Evolutionary conservation across 768 basidiomycete genomes (phyloP).

Genomic region (Hebeloma cylindrosporum): DNA sequence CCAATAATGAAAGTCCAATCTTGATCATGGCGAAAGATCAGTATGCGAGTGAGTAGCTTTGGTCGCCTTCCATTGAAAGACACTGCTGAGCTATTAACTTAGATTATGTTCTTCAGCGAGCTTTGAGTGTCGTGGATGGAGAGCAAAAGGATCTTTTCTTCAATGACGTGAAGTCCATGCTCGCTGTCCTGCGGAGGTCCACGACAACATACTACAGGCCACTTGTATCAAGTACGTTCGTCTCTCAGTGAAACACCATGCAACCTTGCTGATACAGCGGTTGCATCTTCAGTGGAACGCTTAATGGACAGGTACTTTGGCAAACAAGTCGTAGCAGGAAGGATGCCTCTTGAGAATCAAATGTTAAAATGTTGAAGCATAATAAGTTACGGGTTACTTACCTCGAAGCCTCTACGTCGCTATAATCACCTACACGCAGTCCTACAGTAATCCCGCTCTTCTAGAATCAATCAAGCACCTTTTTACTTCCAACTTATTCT

Average conservation of each 20-base stretch:
- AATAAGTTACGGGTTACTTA: no score
- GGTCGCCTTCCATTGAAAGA: neutral
- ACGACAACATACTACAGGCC: constrained; percentile 79
- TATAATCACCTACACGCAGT: no score
- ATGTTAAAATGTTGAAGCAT: no score
- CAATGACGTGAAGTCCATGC: constrained; percentile 61
- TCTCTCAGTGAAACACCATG: neutral
- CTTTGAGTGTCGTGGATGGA: constrained; percentile 64
- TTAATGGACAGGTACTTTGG: constrained; percentile 33
- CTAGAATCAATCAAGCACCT: no score
- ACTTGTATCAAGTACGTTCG: constrained; percentile 68
- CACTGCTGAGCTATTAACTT: neutral
- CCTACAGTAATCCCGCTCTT: no score
- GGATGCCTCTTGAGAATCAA: neutral
- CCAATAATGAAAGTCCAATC: constrained; percentile 69
- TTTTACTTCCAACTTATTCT: no score
- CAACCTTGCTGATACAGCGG: neutral
- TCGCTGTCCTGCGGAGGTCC: constrained; percentile 68
- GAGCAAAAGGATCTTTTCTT: constrained; percentile 71
- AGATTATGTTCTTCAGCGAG: constrained; percentile 89
- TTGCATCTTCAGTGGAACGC: constrained; percentile 56
- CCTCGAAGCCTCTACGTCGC: no score
- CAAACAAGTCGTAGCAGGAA: neutral
- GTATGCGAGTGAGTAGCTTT: constrained; percentile 70
- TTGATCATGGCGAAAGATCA: constrained; percentile 84